Percentiles rank a stretch among this genome's conserved stretches.
phyloP scores from a whole-genome alignment of 2,329 filamentous ascomycete genomes.

The Ceratocystis alfenasii region DNA sequence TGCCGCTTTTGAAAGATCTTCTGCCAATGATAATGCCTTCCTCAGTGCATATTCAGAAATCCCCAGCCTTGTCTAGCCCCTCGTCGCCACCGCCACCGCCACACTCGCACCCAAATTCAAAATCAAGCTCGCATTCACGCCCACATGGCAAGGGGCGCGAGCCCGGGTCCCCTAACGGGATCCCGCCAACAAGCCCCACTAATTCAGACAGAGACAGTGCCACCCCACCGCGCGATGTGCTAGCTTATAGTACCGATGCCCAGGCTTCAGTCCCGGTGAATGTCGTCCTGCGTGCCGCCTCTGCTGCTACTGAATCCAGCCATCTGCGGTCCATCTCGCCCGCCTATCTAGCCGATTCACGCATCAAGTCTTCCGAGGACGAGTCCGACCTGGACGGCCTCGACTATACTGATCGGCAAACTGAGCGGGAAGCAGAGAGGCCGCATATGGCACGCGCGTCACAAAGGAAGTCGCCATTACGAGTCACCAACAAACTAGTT shows the following conservation, averaged over 20 bases:
- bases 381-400: constrained; percentile 34
- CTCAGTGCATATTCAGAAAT: constrained; percentile 42
- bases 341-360: not conserved
- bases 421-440: constrained; percentile 22
- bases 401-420: constrained; percentile 25
- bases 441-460: constrained; percentile 11
- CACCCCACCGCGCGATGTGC: not conserved
- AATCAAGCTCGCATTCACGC: too few relatives aligned
- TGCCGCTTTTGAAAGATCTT: constrained; percentile 46
- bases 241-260: not conserved
- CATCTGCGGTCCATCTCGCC: not conserved
- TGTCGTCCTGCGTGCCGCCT: not conserved
- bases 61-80: constrained; percentile 25
- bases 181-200: not conserved
- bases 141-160: not conserved
- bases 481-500: constrained; percentile 32
- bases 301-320: not conserved
- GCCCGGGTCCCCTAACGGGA: not conserved
- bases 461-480: constrained; percentile 12
- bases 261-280: not conserved
- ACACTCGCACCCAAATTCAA: constrained; percentile 11
- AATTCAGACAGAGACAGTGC: not conserved
- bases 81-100: constrained; percentile 32
- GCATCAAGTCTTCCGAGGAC: constrained; percentile 11
- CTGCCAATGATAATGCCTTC: constrained; percentile 48